Evolutionary conservation across 1,284 basidiomycete genomes (phyloP), one percentile per base, ranked within the genome.

Genomic region (Ustilago bromivora): DNA sequence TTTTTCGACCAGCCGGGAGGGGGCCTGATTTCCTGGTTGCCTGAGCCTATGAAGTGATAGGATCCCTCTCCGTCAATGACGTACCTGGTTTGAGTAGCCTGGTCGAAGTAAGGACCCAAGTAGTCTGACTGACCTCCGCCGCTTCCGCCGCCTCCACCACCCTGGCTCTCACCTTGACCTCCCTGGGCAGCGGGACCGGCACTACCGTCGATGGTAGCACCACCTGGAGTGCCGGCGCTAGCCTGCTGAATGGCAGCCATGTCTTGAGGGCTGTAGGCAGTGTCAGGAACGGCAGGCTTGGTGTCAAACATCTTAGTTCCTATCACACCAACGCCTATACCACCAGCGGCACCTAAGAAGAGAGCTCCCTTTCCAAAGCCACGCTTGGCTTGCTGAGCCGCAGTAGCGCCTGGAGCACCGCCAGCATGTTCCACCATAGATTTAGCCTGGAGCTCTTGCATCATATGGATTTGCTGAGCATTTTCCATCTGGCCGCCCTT

Each of bases 221-320:
- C 23, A 15, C 65, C 68, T 10, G 58, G 57, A 31, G 49, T 43
- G 19, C 57, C 74, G 8, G 46, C 74, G 0, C 65, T 61, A n/a
- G 68, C 69, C 13, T 13, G 66, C 56, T 65, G 61, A 1, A 69
- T 8, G 1, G 74, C 69, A 38, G 61, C 61, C 61, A 66, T 51
- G 15, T 76, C 69, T n/a, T 43, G 12, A 23, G 28, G 58, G 28
- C 28, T 59, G 51, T 71, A 71, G 1, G 36, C 55, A 13, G 65
- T 67, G 17, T 46, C 57, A 12, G 66, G 46, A 35, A 66, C 62
- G 35, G 74, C 56, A n/a, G 74, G 74, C 46, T 71, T 71, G 54
- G 69, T 71, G 53, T 61, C 61, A 19, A 76, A 56, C 17, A 69
- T 11, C 35, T 67, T 76, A 34, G 74, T 71, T 7, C 51, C 11